Evolutionary conservation across 257 asterid species (phyloP).

Genomic region (Solanum paucissectum): DNA sequence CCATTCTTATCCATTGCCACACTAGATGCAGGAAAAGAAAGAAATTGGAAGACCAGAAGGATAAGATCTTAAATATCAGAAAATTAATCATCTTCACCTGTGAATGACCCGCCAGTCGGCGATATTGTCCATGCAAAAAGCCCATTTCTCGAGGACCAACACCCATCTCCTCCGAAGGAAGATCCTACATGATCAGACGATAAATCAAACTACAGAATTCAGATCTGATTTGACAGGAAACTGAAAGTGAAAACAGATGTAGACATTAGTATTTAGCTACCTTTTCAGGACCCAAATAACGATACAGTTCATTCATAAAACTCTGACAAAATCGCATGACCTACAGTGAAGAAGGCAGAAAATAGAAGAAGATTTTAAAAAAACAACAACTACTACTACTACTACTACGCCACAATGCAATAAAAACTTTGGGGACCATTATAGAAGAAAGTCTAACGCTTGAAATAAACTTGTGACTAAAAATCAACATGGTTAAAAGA

Average conservation of each 20-base stretch:
- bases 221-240: not conserved
- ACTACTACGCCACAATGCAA: not conserved
- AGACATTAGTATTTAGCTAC: conserved; percentile 25
- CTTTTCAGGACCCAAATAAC: conserved; percentile 96
- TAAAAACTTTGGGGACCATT: not conserved
- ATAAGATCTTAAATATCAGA: not conserved
- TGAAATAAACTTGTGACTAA: conserved; percentile 3
- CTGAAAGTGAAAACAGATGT: not conserved
- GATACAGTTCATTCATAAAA: conserved; percentile 92
- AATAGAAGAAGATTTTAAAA: not conserved
- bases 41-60: not conserved
- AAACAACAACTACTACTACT: not conserved
- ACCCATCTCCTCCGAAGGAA: conserved; percentile 98
- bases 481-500: conserved; percentile 4
- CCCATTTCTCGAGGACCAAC: conserved; percentile 99
- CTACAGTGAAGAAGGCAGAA: conserved; percentile 25
- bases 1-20: not conserved
- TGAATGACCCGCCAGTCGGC: conserved; percentile 91
- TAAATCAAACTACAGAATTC: conserved; percentile 5
- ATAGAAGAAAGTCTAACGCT: not conserved
- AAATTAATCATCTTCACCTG: conserved; percentile 43
- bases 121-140: conserved; percentile 84
- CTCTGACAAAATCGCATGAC: conserved; percentile 96
- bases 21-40: not conserved
- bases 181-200: conserved; percentile 49